Evolutionary conservation across 2,329 filamentous ascomycete genomes (phyloP), one percentile per base, ranked within the genome.

Genomic region (Westerdykella sp.): DNA sequence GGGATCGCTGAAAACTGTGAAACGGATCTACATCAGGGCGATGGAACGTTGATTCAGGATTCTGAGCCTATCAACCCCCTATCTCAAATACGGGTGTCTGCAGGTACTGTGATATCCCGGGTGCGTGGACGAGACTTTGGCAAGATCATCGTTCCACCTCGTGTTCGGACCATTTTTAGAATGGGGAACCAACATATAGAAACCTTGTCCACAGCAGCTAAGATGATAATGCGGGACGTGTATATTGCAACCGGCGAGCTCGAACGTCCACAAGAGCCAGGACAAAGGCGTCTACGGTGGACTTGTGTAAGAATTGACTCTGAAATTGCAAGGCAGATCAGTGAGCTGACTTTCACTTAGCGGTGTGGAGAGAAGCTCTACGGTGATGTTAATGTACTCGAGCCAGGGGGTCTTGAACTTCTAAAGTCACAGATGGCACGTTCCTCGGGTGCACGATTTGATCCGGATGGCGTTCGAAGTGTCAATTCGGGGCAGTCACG

Each of bases 371-470:
- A 54, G 10, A 10, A 12, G 2, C 34, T 54, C 11, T 47, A 39
- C 6, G 44, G 48, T n/a, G 56, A 60, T 28, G 39, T 55, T 2
- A 28, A 10, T 1, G 52, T 55, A 41, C 35, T 52, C 10, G 32
- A 44, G 4, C n/a, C 34, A 6, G 44, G 42, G 10, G 54, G 51
- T 12, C 38, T 55, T 6, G 12, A 39, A 2, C 37, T 51, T 3
- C 46, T 56, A 3, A 12, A 43, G 1, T 6, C 21, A 5, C 31
- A 44, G 5, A 47, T 51, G 44, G 34, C 44, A 6, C 45, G 40
- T n/a, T 44, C 48, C 7, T 41, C 44, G 4, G 35, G 45, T 21
- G 31, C 30, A 15, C 42, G 44, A 30, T 28, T 42, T 22, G n/a
- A 23, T 2, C 4, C 32, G 2, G 25, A 28, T 28, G 25, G 11